Evolutionary conservation across 371 early-diverging fungal genomes (phyloP).

Genomic region (Actinomortierella wolfii): DNA sequence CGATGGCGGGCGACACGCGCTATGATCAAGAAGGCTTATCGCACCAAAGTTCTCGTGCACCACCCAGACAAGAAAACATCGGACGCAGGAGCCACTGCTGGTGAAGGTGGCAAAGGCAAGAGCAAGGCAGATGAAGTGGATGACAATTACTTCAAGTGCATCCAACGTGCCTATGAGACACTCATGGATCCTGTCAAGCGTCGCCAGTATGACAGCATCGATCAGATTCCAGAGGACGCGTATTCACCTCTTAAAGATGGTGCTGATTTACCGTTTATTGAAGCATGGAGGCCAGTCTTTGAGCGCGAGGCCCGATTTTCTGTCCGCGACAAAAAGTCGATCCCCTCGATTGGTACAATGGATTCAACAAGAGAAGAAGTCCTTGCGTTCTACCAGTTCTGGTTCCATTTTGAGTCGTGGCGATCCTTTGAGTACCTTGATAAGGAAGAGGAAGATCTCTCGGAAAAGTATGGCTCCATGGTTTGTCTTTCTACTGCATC

Average conservation of each 20-base stretch:
- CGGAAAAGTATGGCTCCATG: constrained; percentile 64
- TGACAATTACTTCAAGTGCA: constrained; percentile 97
- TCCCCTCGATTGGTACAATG: constrained; percentile 80
- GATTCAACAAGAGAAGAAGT: constrained; percentile 80
- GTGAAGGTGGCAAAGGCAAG: constrained; percentile 8
- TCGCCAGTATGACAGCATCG: constrained; percentile 96
- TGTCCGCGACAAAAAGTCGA: constrained; percentile 83
- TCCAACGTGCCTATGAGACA: constrained; percentile 95
- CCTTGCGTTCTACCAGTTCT: constrained; percentile 96
- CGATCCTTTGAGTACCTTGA: constrained; percentile 98
- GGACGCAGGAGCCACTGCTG: constrained; percentile 51
- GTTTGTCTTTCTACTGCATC: neutral
- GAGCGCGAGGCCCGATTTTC: constrained; percentile 81
- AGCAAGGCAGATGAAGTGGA: constrained; percentile 55
- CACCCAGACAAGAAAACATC: constrained; percentile 92
- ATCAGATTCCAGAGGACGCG: constrained; percentile 69
- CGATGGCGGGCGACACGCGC: constrained; percentile 81
- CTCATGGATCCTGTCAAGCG: constrained; percentile 90
- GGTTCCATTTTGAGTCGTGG: constrained; percentile 96
- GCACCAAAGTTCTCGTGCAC: constrained; percentile 84
- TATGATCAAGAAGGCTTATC: constrained; percentile 77
- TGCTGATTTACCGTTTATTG: constrained; percentile 81
- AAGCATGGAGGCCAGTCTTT: constrained; percentile 88
- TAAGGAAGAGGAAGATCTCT: constrained; percentile 91
- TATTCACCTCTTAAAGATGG: constrained; percentile 72